Percentiles rank a stretch among this genome's conserved stretches.
phyloP scores from a whole-genome alignment of 495 filamentous ascomycete species.

The Cercophora sp. region DNA sequence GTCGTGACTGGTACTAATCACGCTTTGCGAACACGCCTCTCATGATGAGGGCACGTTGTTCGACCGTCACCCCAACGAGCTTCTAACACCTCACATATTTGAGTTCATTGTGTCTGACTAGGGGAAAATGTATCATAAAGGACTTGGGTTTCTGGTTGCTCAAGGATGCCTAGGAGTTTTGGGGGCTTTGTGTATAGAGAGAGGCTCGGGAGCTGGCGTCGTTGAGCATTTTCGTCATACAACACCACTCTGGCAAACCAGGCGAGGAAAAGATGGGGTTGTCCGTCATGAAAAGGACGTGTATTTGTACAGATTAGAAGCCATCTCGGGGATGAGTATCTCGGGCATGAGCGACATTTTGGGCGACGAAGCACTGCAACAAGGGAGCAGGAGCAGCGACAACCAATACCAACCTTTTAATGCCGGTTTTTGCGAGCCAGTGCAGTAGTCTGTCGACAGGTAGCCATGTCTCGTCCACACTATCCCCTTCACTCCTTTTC shows the following conservation, averaged over 20 bases:
- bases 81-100: constrained; percentile 2
- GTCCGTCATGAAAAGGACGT: background rate
- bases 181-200: background rate
- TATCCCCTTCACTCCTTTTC: background rate
- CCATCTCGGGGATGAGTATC: too few relatives aligned
- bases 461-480: background rate
- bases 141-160: background rate
- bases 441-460: too few relatives aligned
- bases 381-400: too few relatives aligned
- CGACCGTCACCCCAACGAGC: background rate
- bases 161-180: constrained; percentile 6
- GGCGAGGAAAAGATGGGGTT: background rate
- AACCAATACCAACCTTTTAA: too few relatives aligned
- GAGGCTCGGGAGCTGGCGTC: constrained; percentile 8
- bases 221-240: constrained; percentile 11
- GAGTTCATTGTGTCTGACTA: constrained; percentile 8
- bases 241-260: constrained; percentile 1
- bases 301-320: too few relatives aligned
- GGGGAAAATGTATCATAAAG: constrained; percentile 4
- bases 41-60: background rate
- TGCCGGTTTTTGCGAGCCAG: too few relatives aligned
- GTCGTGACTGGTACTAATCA: constrained; percentile 65
- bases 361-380: too few relatives aligned
- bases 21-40: background rate
- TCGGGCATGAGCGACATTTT: too few relatives aligned